Evolutionary conservation across 805 yeast species (phyloP), one percentile per base, ranked within the genome.

Genomic region (Saturnispora kantuleensis): DNA sequence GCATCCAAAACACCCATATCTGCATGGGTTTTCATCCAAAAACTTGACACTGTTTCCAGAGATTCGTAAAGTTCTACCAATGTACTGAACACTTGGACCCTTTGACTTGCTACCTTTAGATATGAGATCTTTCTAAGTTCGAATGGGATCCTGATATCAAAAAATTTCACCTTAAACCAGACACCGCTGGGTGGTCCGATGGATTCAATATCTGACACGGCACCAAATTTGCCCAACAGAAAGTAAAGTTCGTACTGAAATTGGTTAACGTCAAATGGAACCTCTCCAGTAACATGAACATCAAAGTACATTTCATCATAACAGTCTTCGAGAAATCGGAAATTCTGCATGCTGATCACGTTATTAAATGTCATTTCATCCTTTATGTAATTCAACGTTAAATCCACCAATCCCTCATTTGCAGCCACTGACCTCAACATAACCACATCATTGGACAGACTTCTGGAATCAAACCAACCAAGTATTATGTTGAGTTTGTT

Each of bases 81-180:
- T 18, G 56, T 57, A 17, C 50, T 52, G 31, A 41, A 59, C 39
- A 55, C 50, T 26, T 41, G 49, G 29, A 47, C 51, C 42, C 31
- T 49, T 35, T 32, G 47, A 11, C 32, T 35, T 4, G 49, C 49
- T 10, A 53, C 31, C 5, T 35, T 43, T 1, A 47, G 34, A 5
- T 37, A 36, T 6, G 45, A 31, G 3, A 49, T 16, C 33, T 56
- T 56, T 17, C 50, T 54, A 4, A 66, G 59, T 16, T 55, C 52
- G 38, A 65, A 60, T 2, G 69, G 58, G 15, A 64, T 55, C 35
- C 69, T 55, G 17, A 65, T 49, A 45, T 66, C 69, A 44, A 49
- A 64, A 47, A 54, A 66, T 15, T 57, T 59, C 39, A 68, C 63
- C 34, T 52, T 41, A 39, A 57, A 60, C 17, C 46, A 48, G 10